phyloP scores from a whole-genome alignment of 495 filamentous ascomycete genomes.

The Neurospora tetrasperma region DNA sequence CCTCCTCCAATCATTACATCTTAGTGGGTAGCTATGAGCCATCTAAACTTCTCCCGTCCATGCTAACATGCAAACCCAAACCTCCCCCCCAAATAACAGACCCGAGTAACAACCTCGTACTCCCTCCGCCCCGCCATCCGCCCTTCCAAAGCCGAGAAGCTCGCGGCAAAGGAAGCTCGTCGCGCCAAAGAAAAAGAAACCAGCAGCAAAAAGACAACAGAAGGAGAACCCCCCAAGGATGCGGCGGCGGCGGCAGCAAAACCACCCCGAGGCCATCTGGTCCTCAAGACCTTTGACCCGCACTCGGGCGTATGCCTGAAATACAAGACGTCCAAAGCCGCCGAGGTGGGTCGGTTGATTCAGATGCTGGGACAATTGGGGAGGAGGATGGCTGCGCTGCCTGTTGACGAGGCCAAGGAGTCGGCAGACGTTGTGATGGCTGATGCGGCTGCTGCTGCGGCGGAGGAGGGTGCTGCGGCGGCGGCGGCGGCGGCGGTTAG shows the following conservation, averaged over 20 bases:
- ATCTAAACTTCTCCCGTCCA: too few relatives aligned
- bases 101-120: conserved; percentile 79
- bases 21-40: too few relatives aligned
- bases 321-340: conserved; percentile 83
- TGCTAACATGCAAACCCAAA: not conserved
- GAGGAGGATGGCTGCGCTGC: conserved; percentile 52
- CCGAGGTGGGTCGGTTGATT: conserved; percentile 76
- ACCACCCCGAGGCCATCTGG: conserved; percentile 51
- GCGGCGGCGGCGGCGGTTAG: not conserved
- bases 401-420: conserved; percentile 13
- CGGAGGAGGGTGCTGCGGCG: not conserved
- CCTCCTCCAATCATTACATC: not conserved
- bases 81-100: conserved; percentile 33
- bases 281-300: conserved; percentile 85
- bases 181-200: not conserved
- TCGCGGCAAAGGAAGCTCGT: not conserved
- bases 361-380: conserved; percentile 60
- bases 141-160: conserved; percentile 14
- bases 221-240: too few relatives aligned
- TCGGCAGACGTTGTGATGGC: conserved; percentile 20
- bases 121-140: conserved; percentile 43
- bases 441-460: not conserved
- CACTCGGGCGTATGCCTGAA: conserved; percentile 70
- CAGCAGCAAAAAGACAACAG: too few relatives aligned
- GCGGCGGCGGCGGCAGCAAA: not conserved